phyloP scores from a whole-genome alignment of 257 asterid species.

The Fraxinus anomala region DNA sequence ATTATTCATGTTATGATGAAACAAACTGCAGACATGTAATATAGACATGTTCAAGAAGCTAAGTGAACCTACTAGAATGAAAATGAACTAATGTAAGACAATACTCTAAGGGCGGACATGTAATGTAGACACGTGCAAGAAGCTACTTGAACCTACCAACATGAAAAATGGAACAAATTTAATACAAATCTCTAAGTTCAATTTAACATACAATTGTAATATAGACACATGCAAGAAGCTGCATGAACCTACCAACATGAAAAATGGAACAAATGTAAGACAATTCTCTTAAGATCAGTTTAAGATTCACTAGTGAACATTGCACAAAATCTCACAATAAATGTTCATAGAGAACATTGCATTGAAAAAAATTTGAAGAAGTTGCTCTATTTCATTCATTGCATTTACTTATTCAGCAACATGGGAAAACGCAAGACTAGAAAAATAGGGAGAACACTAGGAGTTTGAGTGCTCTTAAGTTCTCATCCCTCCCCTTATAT shows the following conservation, averaged over 20 bases:
- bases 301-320: not conserved
- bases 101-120: not conserved
- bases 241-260: not conserved
- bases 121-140: not conserved
- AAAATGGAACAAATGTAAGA: not conserved
- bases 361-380: conserved; percentile 7
- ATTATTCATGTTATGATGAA: conserved; percentile 3
- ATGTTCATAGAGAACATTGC: not conserved
- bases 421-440: conserved; percentile 1
- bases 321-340: not conserved
- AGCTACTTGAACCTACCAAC: not conserved
- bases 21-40: conserved; percentile 15
- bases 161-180: not conserved
- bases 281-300: not conserved
- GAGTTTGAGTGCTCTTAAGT: not conserved
- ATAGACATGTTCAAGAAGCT: not conserved
- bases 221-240: not conserved
- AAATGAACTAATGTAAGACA: not conserved
- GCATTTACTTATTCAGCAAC: not conserved
- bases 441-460: not conserved
- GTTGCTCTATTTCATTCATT: conserved; percentile 9
- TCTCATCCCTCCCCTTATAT: not conserved
- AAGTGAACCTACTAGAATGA: not conserved
- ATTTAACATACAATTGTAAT: not conserved
- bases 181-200: not conserved